A percentile compares a stretch with the other conserved stretches of the same genome.
Evolutionary conservation across 768 basidiomycete species (phyloP).

Genomic region (Exsudoporus frostii): DNA sequence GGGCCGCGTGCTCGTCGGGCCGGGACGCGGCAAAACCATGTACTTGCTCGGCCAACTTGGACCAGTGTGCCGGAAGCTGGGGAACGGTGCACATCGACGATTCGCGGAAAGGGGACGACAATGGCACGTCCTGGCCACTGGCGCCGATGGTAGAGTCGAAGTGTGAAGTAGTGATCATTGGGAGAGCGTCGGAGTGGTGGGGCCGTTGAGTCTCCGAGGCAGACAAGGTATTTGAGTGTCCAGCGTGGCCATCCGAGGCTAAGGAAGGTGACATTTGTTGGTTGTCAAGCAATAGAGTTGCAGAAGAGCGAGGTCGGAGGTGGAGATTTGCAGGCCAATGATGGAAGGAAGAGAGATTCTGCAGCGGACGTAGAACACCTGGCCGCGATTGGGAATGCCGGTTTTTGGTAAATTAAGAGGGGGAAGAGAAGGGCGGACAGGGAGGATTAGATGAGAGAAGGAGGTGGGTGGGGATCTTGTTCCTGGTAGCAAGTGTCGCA

Average conservation of each 20-base stretch:
- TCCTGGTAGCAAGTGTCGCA: constrained; percentile 8
- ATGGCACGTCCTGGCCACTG: constrained; percentile 1
- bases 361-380: constrained; percentile 16
- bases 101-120: constrained; percentile 11
- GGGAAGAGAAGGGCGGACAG: not conserved
- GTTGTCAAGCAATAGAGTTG: constrained; percentile 30
- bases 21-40: not conserved
- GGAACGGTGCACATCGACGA: not conserved
- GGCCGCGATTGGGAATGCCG: constrained; percentile 15
- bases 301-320: constrained; percentile 13
- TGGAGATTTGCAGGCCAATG: constrained; percentile 31
- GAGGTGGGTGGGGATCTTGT: constrained; percentile 3
- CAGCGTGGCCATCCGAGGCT: constrained; percentile 5
- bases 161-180: constrained; percentile 17
- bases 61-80: constrained; percentile 1
- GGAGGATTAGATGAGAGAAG: constrained; percentile 13
- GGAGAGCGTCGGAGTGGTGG: constrained; percentile 7
- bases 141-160: not conserved
- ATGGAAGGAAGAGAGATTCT: constrained; percentile 19
- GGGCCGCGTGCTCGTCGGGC: not conserved
- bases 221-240: constrained; percentile 29
- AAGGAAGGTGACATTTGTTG: constrained; percentile 33
- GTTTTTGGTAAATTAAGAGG: constrained; percentile 15
- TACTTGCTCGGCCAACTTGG: constrained; percentile 7
- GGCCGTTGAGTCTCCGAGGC: not conserved